Evolutionary conservation across 192 early-diverging fungal species (phyloP).

Genomic region (Coemansia sp.): DNA sequence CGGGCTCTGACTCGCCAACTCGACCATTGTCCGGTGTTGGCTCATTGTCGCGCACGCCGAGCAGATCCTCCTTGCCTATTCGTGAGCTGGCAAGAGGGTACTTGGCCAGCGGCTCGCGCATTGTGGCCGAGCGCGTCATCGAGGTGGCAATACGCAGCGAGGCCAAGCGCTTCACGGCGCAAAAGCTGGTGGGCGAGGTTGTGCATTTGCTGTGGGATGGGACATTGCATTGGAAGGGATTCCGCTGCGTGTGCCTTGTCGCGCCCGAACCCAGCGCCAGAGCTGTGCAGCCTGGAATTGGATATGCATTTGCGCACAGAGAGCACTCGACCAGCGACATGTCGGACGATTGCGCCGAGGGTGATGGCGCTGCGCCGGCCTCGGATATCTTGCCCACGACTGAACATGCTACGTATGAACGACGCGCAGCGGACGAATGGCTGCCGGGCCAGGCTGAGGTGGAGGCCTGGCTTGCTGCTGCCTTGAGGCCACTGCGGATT

Average conservation of each 20-base stretch:
- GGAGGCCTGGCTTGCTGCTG: constrained; percentile 22
- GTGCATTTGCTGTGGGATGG: constrained; percentile 47
- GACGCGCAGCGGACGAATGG: neutral
- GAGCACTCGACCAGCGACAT: neutral
- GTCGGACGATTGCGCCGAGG: neutral
- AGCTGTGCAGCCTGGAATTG: neutral
- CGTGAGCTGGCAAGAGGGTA: constrained; percentile 27
- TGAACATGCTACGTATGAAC: neutral
- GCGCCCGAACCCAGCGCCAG: neutral
- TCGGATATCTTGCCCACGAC: neutral
- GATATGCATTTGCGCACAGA: constrained; percentile 12
- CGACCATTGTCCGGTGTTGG: neutral
- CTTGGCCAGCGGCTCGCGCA: constrained; percentile 29
- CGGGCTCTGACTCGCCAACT: constrained; percentile 13
- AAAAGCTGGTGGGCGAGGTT: constrained; percentile 31
- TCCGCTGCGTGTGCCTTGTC: constrained; percentile 22
- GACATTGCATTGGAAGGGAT: constrained; percentile 43
- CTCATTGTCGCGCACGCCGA: neutral
- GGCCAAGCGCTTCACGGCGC: constrained; percentile 43
- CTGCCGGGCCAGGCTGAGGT: neutral
- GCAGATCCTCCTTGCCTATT: constrained; percentile 15
- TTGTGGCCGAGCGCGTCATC: constrained; percentile 29
- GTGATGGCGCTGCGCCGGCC: neutral
- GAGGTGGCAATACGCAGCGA: constrained; percentile 45
- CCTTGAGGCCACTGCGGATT: constrained; percentile 30